Conservation (phyloP, 352 stramenopile species). For the Blastocystis sp. region DNA sequence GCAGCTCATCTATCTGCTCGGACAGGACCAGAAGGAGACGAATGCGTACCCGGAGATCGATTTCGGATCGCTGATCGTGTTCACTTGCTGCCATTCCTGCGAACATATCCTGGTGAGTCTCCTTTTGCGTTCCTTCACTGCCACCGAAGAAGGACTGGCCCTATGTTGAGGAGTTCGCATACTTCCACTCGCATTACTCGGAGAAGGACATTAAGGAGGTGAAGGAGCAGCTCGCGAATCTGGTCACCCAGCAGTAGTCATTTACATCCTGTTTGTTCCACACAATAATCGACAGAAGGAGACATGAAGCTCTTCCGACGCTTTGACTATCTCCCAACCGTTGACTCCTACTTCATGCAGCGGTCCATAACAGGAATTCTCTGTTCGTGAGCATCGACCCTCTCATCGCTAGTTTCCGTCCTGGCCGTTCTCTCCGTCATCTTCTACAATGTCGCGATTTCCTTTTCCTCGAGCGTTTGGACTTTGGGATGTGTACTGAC, state of each 20-base stretch:
- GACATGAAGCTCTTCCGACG: neutral
- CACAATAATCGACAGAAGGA: neutral
- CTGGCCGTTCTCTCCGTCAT: neutral
- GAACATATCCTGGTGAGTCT: conserved; percentile 13
- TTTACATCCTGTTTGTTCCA: neutral
- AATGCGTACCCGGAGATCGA: conserved; percentile 46
- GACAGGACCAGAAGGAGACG: neutral
- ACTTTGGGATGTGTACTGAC: too few relatives aligned
- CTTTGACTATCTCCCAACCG: neutral
- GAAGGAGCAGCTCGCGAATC: conserved; percentile 24
- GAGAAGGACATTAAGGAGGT: conserved; percentile 46
- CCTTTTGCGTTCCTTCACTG: neutral
- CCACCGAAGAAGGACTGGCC: neutral
- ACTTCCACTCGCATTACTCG: conserved; percentile 48
- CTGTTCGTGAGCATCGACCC: neutral
- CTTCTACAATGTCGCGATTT: neutral
- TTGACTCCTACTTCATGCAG: conserved; percentile 35
- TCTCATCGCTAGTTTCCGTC: conserved; percentile 5
- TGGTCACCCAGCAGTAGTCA: neutral
- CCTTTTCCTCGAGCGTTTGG: too few relatives aligned
- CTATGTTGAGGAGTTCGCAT: conserved; percentile 19
- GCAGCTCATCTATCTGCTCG: conserved; percentile 51
- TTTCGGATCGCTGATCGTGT: conserved; percentile 42
- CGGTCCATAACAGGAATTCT: neutral
- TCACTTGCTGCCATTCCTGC: conserved; percentile 48